Percentiles rank a stretch among this genome's conserved stretches.
phyloP scores from a whole-genome alignment of 176 grass and related monocot species.

The Triticum dicoccoides region DNA sequence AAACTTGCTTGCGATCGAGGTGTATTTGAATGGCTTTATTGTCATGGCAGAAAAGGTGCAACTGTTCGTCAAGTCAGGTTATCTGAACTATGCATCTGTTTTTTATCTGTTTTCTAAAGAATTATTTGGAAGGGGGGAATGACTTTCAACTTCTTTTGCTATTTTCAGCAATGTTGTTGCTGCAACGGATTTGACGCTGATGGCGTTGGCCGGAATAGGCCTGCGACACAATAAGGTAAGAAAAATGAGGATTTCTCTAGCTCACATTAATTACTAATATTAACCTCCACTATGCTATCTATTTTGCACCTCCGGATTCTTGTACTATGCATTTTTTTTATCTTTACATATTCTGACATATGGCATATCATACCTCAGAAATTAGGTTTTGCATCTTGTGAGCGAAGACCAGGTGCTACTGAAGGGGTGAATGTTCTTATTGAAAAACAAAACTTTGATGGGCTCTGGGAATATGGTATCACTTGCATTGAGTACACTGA shows the following conservation, averaged over 20 bases:
- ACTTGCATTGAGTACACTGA: conserved; percentile 97
- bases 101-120: background rate
- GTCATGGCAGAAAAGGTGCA: conserved; percentile 82
- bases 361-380: conserved; percentile 54
- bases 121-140: conserved; percentile 12
- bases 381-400: conserved; percentile 99
- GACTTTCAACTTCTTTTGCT: conserved; percentile 8
- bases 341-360: conserved; percentile 14
- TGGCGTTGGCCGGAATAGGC: conserved; percentile 90
- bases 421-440: conserved; percentile 97
- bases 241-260: background rate
- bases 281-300: background rate
- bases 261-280: background rate
- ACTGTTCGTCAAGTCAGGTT: conserved; percentile 98
- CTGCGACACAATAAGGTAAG: conserved; percentile 77
- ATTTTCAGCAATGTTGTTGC: conserved; percentile 96
- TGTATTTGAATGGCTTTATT: conserved; percentile 79
- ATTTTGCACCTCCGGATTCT: background rate
- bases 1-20: conserved; percentile 90
- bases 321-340: background rate
- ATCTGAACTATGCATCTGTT: background rate
- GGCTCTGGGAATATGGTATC: conserved; percentile 91
- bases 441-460: conserved; percentile 72
- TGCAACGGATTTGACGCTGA: conserved; percentile 91
- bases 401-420: conserved; percentile 80